Percentiles rank a stretch among this genome's conserved stretches.
These are phyloP conservation scores for Fusarium oligoseptatum DNA, from an alignment of 2,329 filamentous ascomycete genomes.

Conservation along the genomic window DNA sequence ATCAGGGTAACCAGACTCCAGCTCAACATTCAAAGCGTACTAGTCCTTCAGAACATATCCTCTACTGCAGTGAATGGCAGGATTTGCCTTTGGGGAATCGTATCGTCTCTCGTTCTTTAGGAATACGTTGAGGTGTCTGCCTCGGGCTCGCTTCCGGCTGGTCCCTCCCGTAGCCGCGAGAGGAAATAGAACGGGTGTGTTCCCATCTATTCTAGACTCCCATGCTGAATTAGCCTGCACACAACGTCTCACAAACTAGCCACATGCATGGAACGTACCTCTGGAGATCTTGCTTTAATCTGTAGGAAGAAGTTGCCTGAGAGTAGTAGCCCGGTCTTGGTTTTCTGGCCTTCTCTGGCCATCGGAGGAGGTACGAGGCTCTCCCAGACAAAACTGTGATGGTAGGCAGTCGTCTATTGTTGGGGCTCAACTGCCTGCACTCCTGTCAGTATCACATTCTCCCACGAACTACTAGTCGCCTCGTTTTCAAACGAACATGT, in stretches of 20 bases:
- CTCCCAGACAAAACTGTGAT: not conserved
- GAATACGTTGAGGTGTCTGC: not conserved
- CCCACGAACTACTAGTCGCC: too few relatives aligned
- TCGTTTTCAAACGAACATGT: not conserved
- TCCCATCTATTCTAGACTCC: not conserved
- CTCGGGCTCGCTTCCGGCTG: not conserved
- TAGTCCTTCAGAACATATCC: accelerated
- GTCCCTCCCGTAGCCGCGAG: not conserved
- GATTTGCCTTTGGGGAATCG: not conserved
- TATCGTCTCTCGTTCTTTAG: not conserved
- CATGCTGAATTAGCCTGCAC: not conserved
- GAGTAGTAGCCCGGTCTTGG: accelerated
- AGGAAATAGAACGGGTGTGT: not conserved
- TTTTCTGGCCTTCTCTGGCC: accelerated
- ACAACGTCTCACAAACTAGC: not conserved
- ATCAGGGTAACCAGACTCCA: not conserved
- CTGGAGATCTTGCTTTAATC: not conserved
- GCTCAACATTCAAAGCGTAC: not conserved
- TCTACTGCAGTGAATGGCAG: not conserved
- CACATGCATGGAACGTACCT: not conserved
- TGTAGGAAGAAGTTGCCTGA: not conserved
- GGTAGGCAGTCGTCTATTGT: not conserved
- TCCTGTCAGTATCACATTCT: not conserved
- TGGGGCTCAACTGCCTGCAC: not conserved
- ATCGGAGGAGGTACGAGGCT: not conserved